These are phyloP conservation scores for Holtermannia corniformis DNA, from an alignment of 768 basidiomycete genomes.

Conservation along the genomic window DNA sequence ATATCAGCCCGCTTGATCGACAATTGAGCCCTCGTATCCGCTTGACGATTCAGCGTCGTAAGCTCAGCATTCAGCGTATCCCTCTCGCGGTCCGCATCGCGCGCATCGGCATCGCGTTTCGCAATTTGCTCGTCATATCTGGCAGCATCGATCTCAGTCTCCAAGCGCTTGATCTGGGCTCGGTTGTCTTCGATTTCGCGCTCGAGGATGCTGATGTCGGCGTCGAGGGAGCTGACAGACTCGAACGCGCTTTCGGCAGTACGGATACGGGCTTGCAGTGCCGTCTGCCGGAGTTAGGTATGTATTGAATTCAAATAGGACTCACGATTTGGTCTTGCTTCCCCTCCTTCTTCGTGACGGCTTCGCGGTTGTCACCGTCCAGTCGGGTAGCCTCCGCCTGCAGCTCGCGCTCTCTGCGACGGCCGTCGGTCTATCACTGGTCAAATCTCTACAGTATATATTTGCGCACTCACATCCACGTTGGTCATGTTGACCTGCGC, in stretches of 20 bases:
- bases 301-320: neutral
- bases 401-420: constrained; percentile 45
- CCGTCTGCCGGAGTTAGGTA: constrained; percentile 11
- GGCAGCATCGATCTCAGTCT: constrained; percentile 30
- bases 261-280: constrained; percentile 35
- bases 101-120: constrained; percentile 40
- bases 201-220: constrained; percentile 49
- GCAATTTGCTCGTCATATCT: constrained; percentile 35
- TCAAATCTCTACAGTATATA: neutral
- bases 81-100: constrained; percentile 57
- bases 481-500: constrained; percentile 51
- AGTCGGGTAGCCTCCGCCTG: constrained; percentile 50
- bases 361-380: constrained; percentile 49
- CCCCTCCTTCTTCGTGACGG: constrained; percentile 33
- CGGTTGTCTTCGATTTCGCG: constrained; percentile 21
- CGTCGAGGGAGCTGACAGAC: constrained; percentile 34
- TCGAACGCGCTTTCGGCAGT: constrained; percentile 36
- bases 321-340: constrained; percentile 42
- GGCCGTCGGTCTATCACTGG: constrained; percentile 26
- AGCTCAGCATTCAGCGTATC: constrained; percentile 65
- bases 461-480: constrained; percentile 50
- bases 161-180: constrained; percentile 15
- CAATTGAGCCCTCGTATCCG: constrained; percentile 68
- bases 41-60: constrained; percentile 61
- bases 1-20: constrained; percentile 63